phyloP scores from a whole-genome alignment of 805 yeast species.

The Kazachstania kunashirensis region DNA sequence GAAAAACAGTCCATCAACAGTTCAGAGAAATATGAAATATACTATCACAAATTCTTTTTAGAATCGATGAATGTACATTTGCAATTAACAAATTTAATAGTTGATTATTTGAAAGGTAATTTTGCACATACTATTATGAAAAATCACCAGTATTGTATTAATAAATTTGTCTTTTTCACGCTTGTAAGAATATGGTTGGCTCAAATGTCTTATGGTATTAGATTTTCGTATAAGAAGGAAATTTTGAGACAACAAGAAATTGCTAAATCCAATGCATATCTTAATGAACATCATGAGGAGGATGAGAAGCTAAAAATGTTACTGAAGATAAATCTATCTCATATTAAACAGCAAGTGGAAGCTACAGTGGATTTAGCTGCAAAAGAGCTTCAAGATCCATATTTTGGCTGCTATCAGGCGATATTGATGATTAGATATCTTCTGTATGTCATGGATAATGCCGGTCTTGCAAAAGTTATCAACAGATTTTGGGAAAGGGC shows the following conservation, averaged over 20 bases:
- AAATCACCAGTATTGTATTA: slow-evolving; percentile 6
- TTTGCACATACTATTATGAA: slow-evolving; percentile 1
- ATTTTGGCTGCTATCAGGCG: slow-evolving; percentile 11
- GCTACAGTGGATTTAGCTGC: slow-evolving; percentile 3
- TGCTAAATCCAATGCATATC: not conserved
- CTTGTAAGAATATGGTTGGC: slow-evolving; percentile 9
- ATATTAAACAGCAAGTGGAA: slow-evolving; percentile 8
- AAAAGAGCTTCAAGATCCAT: slow-evolving; percentile 5
- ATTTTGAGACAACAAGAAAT: slow-evolving; percentile 1
- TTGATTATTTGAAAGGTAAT: slow-evolving; percentile 8
- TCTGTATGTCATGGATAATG: slow-evolving; percentile 9
- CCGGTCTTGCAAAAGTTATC: slow-evolving; percentile 3
- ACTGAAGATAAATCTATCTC: not conserved
- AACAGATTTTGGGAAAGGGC: slow-evolving; percentile 11
- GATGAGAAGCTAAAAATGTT: not conserved
- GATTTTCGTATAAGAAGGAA: slow-evolving; percentile 9
- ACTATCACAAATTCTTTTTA: slow-evolving; percentile 8
- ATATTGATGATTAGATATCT: slow-evolving; percentile 11
- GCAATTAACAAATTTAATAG: slow-evolving; percentile 3
- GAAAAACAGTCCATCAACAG: slow-evolving; percentile 7
- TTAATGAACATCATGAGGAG: slow-evolving; percentile 1
- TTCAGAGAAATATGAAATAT: slow-evolving; percentile 4
- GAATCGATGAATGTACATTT: slow-evolving; percentile 5
- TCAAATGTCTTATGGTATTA: slow-evolving; percentile 9
- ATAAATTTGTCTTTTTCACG: slow-evolving; percentile 10